Base-by-base conservation (phyloP, 1,139 yeast species). In the Magnusiomyces magnusii region DNA sequence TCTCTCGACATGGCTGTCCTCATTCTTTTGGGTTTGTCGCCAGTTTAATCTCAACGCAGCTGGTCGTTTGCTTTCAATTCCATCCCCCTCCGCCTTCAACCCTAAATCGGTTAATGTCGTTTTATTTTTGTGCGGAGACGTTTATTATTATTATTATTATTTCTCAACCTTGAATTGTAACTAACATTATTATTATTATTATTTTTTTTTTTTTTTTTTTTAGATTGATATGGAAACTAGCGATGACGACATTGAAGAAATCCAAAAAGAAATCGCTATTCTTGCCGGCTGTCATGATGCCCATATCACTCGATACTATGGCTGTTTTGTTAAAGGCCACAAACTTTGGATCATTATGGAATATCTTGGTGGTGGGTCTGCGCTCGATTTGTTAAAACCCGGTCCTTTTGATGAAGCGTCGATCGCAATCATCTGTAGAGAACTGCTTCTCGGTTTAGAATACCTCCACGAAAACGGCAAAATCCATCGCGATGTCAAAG, bases 401-500 rank as follows among this genome's bases (percentile, higher is more conserved):
- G 91, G 70, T 0, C 84, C 90, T 0, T 80, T 83, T 58, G 74
- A 76, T 51, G 87, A 83, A 65, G 68, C 71, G 2, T 76, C 80
- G 3, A 81, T 89, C 36, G 84, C 87, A 59, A 72, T 80, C n/a
- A 75, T 88, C 1, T 74, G 79, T 61, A 63, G 67, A 2, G 89
- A 86, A 60, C 76, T 89, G 2, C 71, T 90, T n/a, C 65, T 76
- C n/a, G 96, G 95, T 0, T 75, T 90, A 57, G 76, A 76, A 15
- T 90, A 90, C 69, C 75, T 90, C 57, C 96, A 90, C 69, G 77
- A 77, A 31, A 87, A 84, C 63, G 92, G 95, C 27, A 87, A 89
- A 70, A 89, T 90, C 57, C 97, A 90, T 69, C 77, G 97, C 44
- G 97, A 90, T 71, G 80, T 90, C 63, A 90, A 90, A 71, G 89